phyloP scores from a whole-genome alignment of 169 alveolate species.

The Plasmodium yoelii region DNA sequence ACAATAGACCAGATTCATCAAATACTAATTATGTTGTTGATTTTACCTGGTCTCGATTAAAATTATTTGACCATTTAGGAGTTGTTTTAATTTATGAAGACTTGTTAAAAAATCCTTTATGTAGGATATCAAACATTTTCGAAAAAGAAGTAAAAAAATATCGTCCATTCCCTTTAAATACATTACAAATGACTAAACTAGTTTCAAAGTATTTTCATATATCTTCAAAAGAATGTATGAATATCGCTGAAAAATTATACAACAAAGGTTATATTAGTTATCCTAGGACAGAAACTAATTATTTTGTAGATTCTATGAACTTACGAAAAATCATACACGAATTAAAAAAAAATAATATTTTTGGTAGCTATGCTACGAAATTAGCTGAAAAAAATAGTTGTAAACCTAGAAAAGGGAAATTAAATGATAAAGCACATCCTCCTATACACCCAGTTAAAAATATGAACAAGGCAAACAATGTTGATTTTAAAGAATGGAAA shows the following conservation, averaged over 20 bases:
- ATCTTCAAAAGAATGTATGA: slow-evolving; percentile 93
- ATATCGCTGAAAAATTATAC: slow-evolving; percentile 97
- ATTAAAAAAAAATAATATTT: slow-evolving; percentile 84
- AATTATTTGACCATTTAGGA: slow-evolving; percentile 65
- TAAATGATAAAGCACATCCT: slow-evolving; percentile 99
- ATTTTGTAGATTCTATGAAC: slow-evolving; percentile 93
- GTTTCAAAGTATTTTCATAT: slow-evolving; percentile 92
- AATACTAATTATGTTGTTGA: slow-evolving; percentile 26
- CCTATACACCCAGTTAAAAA: slow-evolving; percentile 99
- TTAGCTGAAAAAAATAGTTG: slow-evolving; percentile 68
- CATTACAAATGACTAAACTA: slow-evolving; percentile 93
- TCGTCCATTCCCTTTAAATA: slow-evolving; percentile 94
- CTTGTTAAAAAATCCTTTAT: slow-evolving; percentile 50
- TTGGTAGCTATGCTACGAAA: slow-evolving; percentile 93
- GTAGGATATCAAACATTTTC: slow-evolving; percentile 53
- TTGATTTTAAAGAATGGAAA: slow-evolving; percentile 83
- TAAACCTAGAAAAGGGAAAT: slow-evolving; percentile 91
- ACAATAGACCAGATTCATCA: background rate
- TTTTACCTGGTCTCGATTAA: slow-evolving; percentile 73
- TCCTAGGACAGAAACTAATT: slow-evolving; percentile 99
- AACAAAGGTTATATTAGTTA: slow-evolving; percentile 94
- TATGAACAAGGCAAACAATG: slow-evolving; percentile 84
- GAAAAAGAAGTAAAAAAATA: slow-evolving; percentile 77
- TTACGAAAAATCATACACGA: slow-evolving; percentile 85
- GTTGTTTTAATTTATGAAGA: slow-evolving; percentile 70